Conservation (phyloP, 345 rosid species). For the Psidium guajava region DNA sequence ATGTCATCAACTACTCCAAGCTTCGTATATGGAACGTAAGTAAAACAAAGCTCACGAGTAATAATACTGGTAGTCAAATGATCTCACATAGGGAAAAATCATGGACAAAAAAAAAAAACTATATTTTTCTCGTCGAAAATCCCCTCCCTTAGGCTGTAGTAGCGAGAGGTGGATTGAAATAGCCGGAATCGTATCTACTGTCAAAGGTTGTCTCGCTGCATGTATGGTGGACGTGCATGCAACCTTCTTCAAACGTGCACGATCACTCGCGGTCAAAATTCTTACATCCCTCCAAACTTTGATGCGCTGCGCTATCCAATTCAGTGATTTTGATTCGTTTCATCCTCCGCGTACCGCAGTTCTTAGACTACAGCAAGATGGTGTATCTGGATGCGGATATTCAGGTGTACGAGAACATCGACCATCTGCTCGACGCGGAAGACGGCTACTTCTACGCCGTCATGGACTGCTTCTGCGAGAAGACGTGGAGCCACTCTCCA, state of each 20-base stretch:
- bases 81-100: neutral
- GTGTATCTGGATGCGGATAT: constrained; percentile 75
- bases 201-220: neutral
- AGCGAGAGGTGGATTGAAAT: neutral
- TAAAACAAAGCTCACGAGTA: neutral
- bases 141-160: neutral
- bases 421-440: constrained; percentile 46
- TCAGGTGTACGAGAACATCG: constrained; percentile 67
- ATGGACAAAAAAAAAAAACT: neutral
- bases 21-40: constrained; percentile 83
- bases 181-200: neutral
- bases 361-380: constrained; percentile 71
- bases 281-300: neutral
- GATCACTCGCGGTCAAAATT: neutral
- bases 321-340: neutral
- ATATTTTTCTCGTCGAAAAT: neutral
- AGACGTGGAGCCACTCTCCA: constrained; percentile 51
- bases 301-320: neutral
- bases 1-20: constrained; percentile 77
- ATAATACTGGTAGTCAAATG: neutral
- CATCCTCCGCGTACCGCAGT: constrained; percentile 9
- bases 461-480: constrained; percentile 81
- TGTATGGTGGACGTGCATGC: neutral
- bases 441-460: constrained; percentile 62
- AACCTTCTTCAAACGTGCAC: neutral